phyloP scores from a whole-genome alignment of 441 rosid species.

The Breynia disticha region DNA sequence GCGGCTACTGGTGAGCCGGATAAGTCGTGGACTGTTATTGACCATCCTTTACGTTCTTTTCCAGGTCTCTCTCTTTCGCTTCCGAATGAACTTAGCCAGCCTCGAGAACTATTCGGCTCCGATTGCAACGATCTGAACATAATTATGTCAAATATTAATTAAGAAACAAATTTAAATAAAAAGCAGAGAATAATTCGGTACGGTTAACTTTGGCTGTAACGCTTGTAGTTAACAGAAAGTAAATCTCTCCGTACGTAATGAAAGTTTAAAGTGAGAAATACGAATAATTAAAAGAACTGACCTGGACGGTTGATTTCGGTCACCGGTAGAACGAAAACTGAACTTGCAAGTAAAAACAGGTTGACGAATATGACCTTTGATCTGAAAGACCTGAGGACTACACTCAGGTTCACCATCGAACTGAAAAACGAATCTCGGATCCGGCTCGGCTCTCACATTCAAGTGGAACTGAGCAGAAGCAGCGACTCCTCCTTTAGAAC shows the following conservation, averaged over 20 bases:
- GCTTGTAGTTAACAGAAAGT: no score
- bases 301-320: slow-evolving; percentile 63
- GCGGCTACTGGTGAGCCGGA: slow-evolving; percentile 85
- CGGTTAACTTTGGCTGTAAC: no score
- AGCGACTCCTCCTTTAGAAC: no score
- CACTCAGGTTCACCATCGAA: slow-evolving; percentile 95
- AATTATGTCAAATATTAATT: neutral
- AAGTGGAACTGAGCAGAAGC: slow-evolving; percentile 11
- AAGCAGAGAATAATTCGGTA: neutral
- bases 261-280: slow-evolving; percentile 3
- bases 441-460: slow-evolving; percentile 66
- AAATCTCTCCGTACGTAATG: neutral
- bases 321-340: slow-evolving; percentile 56
- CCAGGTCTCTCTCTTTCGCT: slow-evolving; percentile 69
- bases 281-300: slow-evolving; percentile 18
- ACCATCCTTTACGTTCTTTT: slow-evolving; percentile 87
- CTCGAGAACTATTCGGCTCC: slow-evolving; percentile 38
- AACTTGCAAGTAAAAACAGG: slow-evolving; percentile 94
- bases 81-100: slow-evolving; percentile 71
- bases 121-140: slow-evolving; percentile 48
- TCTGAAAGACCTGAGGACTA: slow-evolving; percentile 87
- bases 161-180: neutral
- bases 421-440: slow-evolving; percentile 89
- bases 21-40: slow-evolving; percentile 72
- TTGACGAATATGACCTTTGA: slow-evolving; percentile 68